A percentile compares a stretch with the other conserved stretches of the same genome.
These are phyloP conservation scores for Entomortierella lignicola DNA, from an alignment of 192 early-diverging fungal species.

Conservation along the genomic window DNA sequence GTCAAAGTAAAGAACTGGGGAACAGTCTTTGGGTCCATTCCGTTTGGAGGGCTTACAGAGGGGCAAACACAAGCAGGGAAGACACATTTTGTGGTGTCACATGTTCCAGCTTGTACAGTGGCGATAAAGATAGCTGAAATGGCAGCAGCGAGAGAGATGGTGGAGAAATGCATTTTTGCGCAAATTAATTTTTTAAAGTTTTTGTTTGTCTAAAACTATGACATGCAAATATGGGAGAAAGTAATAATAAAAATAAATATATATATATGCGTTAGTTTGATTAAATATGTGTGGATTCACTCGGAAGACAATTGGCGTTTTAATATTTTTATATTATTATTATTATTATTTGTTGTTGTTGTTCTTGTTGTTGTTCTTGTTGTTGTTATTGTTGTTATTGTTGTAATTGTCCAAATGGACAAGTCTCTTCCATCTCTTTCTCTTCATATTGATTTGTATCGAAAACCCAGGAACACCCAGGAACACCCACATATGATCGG, in stretches of 20 bases:
- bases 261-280: too few relatives aligned
- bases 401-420: too few relatives aligned
- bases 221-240: background rate
- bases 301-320: too few relatives aligned
- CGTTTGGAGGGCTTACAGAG: slow-evolving; percentile 60
- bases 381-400: too few relatives aligned
- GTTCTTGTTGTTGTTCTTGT: too few relatives aligned
- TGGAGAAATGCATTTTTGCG: slow-evolving; percentile 34
- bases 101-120: slow-evolving; percentile 38
- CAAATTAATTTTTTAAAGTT: too few relatives aligned
- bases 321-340: too few relatives aligned
- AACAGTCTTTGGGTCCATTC: slow-evolving; percentile 56
- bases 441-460: too few relatives aligned
- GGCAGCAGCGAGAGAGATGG: slow-evolving; percentile 35
- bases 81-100: slow-evolving; percentile 61
- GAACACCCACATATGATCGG: too few relatives aligned
- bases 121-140: slow-evolving; percentile 21
- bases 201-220: background rate
- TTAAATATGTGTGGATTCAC: too few relatives aligned
- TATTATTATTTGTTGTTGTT: background rate
- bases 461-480: too few relatives aligned
- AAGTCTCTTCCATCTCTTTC: too few relatives aligned
- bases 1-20: slow-evolving; percentile 72
- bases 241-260: background rate
- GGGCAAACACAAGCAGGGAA: slow-evolving; percentile 65